These are phyloP conservation scores for Sclerotiophoma versabilis DNA, from an alignment of 2,329 filamentous ascomycete species.

Conservation along the genomic window DNA sequence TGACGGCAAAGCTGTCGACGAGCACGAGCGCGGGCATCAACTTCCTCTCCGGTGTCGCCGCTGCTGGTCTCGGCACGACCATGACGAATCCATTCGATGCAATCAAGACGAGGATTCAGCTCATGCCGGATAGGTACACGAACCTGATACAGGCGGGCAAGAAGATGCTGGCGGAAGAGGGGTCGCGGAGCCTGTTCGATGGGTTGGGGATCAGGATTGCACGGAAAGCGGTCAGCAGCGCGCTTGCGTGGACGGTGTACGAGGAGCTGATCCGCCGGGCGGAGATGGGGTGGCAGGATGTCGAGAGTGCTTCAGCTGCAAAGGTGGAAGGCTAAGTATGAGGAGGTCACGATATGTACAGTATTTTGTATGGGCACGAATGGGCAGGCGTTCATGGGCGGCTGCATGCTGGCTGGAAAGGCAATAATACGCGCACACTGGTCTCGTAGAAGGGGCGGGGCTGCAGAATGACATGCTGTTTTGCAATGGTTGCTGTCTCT, in stretches of 20 bases:
- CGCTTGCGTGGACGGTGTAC: slow-evolving; percentile 97
- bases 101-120: slow-evolving; percentile 91
- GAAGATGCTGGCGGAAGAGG: slow-evolving; percentile 84
- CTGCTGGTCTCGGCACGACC: slow-evolving; percentile 82
- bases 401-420: neutral
- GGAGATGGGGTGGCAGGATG: slow-evolving; percentile 53
- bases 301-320: slow-evolving; percentile 31
- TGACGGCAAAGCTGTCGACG: slow-evolving; percentile 30
- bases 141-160: slow-evolving; percentile 81
- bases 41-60: slow-evolving; percentile 80
- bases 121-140: slow-evolving; percentile 81
- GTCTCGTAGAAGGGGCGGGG: neutral
- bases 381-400: slow-evolving; percentile 1
- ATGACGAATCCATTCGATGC: slow-evolving; percentile 97
- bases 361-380: slow-evolving; percentile 1
- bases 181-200: slow-evolving; percentile 80
- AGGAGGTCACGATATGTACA: slow-evolving; percentile 4
- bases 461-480: neutral
- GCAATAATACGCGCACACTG: slow-evolving; percentile 12
- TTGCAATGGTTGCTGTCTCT: neutral
- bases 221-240: slow-evolving; percentile 89
- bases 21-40: slow-evolving; percentile 73
- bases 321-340: slow-evolving; percentile 18
- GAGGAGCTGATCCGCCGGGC: slow-evolving; percentile 87
- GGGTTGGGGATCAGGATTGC: slow-evolving; percentile 86